Base-by-base conservation (phyloP, 345 rosid species). In the Dimocarpus longan region DNA sequence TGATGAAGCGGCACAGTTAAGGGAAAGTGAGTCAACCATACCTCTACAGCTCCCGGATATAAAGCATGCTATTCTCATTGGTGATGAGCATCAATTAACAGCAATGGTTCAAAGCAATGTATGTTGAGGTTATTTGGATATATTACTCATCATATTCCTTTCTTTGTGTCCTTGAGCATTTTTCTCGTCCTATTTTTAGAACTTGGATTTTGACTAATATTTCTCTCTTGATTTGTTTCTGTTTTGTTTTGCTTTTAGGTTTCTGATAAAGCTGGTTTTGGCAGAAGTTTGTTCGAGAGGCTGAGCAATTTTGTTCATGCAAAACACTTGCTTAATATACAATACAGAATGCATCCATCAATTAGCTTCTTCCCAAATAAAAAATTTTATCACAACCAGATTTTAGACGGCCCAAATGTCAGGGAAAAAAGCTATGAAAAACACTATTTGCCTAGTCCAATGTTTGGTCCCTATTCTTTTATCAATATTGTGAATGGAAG, bases 331-430 rank as follows among this genome's bases (percentile, higher is more conserved):
- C 73, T 93, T 5, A 74, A 88, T 66, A 84, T 84, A 50, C 97
- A 93, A 71, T 90, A 91, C 78, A 81, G 97, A 26, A 93, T 93
- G 97, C 97, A 93, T 85, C 97, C 95, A 7, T 80, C 85, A 0
- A 91, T 93, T 19, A 89, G 95, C 76, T 59, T 8, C 65, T 91
- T 93, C 62, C 95, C 97, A 0, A 93, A 82, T 71, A 64, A 39
- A 54, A 76, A 75, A 4, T 90, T 93, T 79, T 91, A 93, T 22
- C 19, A 3, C 44, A 85, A 78, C 44, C 74, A 44, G 77, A 86
- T 93, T 40, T 26, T 82, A 56, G 95, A 93, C 69, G 93, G 90
- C 48, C 62, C 82, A 43, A 79, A 75, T 74, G 91, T 91, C 3
- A 85, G 46, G 71, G 5, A 67, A 1, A 77, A 76, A 60, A 82